A percentile compares a stretch with the other conserved stretches of the same genome.
phyloP scores from a whole-genome alignment of 257 asterid genomes.

The Solanum dulcamara region DNA sequence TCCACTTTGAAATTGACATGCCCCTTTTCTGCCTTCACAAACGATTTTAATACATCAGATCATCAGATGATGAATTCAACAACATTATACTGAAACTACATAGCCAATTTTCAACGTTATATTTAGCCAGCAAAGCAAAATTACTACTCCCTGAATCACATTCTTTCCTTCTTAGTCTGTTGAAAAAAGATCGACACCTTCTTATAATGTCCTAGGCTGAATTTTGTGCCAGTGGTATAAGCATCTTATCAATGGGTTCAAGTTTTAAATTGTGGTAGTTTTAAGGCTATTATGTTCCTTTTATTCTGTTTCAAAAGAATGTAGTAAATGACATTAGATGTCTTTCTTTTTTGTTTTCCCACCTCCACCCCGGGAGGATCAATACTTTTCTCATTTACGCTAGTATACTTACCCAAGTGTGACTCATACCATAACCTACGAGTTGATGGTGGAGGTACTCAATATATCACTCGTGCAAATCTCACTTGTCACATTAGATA shows the following conservation, averaged over 20 bases:
- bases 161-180: not conserved
- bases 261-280: not conserved
- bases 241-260: not conserved
- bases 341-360: not conserved
- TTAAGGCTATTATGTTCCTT: not conserved
- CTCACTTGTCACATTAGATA: not conserved
- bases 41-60: not conserved
- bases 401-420: not conserved
- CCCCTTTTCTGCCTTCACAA: conserved; percentile 46
- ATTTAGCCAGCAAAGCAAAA: not conserved
- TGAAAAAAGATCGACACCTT: not conserved
- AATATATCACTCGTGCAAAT: not conserved
- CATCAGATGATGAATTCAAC: not conserved
- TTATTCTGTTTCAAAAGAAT: not conserved
- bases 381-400: not conserved
- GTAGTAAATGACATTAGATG: not conserved
- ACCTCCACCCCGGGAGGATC: not conserved
- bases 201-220: not conserved
- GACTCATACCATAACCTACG: not conserved
- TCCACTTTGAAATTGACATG: conserved; percentile 22
- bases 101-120: not conserved
- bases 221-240: not conserved
- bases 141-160: not conserved
- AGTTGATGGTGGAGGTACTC: not conserved
- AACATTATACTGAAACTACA: not conserved